Base-by-base conservation (phyloP, 371 early-diverging fungal genomes). In the Neoconidiobolus thromboides region DNA sequence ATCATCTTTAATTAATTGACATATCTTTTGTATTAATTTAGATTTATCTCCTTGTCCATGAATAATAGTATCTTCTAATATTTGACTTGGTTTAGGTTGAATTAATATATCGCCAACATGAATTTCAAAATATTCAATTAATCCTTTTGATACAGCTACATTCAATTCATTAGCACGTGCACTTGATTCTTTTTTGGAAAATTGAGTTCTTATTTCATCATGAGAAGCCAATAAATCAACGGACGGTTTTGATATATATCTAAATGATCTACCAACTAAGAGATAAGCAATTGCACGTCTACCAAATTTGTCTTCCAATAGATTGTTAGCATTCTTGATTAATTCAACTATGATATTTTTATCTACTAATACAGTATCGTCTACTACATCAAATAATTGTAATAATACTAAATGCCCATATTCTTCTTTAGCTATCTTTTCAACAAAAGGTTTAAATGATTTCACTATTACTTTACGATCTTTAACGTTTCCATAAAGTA, bases 391-490 rank as follows among this genome's bases (percentile, higher is more conserved):
- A 65, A 94, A 79, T 52, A 83, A 69, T 52, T 84, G 76, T 5
- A 93, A 64, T 58, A 96, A 71, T 1, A 91, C 92, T 56, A 86
- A 71, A 62, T 91, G 83, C 12, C 93, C 96, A 66, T 89, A 83
- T 71, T 92, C 90, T 66, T 96, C 96, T 59, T 70, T 69, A 63
- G 85, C 81, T 64, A 93, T 87, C 70, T 87, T 89, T 63, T 64
- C 64, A 40, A 93, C 74, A 64, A 75, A 89, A 4, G 83, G 82
- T 68, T 90, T 92, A 67, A 95, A 82, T 36, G 85, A 66, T 69
- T 89, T 89, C 61, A 91, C 69, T 60, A 96, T 89, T 2, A 74
- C 73, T 72, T 95, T 95, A 69, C 93, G 86, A 68, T 93, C 91
- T 76, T 89, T 77, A 37, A 77, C 72, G 12, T 83, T 72, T n/a